Base-by-base conservation (phyloP, 148 eudicot species). In the Cornus kousa region DNA sequence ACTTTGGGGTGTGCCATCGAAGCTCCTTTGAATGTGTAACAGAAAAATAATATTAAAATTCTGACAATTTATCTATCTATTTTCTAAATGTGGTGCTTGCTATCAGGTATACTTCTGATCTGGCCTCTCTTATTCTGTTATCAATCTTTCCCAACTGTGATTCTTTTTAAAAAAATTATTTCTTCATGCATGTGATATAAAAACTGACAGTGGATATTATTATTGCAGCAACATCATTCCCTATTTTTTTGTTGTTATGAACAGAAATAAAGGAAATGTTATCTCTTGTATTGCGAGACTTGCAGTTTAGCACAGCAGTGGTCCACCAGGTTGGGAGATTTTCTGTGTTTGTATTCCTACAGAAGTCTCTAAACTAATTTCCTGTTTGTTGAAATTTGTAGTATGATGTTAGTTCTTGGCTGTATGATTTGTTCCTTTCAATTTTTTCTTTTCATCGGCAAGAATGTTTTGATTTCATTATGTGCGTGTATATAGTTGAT, bases 251-350 rank as follows among this genome's bases (percentile, higher is more conserved):
- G 9, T 81, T 74, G n/a, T 73, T 31, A 7, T 85, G 85, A 75
- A 73, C 93, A 96, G 99, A 96, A 90, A 87, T 96, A 68, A 96
- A 94, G 84, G 99, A 96, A 79, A 77, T 92, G 81, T 48, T 96
- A 64, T 86, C 97, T 74, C 78, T 96, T 75, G 81, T 96, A 68
- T 85, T 96, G 82, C 86, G 91, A 74, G 98, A 92, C 82, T 82
- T 96, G 87, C 80, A 84, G 77, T 94, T 96, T 35, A 86, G 91
- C 78, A 83, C 93, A 62, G 98, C 97, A 59, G 99, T 96, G 73
- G 91, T 94, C 73, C 99, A 92, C 84, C 99, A 92, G 97, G 99
- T 35, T 94, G 77, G 67, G 85, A 65, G 32, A 57, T 75, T 40
- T 72, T 72, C 2, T 77, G 48, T 31, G 33, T 57, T 13, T 57